Base-by-base conservation (phyloP, 176 grass and related monocot species). In the Eremochloa ophiuroides region DNA sequence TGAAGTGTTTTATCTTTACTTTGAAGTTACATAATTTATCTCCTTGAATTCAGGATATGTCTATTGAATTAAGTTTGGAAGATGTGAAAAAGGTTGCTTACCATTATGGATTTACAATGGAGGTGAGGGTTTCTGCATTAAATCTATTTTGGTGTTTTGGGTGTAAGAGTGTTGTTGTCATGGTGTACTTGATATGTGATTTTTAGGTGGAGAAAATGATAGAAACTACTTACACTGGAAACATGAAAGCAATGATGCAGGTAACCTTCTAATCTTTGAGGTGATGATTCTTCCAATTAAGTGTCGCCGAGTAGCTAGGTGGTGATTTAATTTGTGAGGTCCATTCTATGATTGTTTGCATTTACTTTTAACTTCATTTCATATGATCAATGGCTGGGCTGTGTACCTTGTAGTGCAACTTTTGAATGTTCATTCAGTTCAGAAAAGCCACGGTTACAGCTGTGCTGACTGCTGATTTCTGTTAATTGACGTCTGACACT, bases 21-120 rank as follows among this genome's bases (percentile, higher is more conserved):
- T 86, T 27, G 11, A 38, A 77, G 29, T 69, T 66, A 75, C 58
- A 64, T 75, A 70, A 78, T 46, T 80, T 89, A n/a, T 89, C 64
- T 82, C 51, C 80, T 86, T 77, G 65, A 53, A 85, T 77, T 75
- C 88, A 99, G 96, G 96, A 99, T 79, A 93, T 99, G 93, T 99
- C 96, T 13, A 86, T 99, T 69, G 96, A 99, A 80, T 80, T 99
- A 80, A 95, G 96, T 87, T 75, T 99, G 85, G 96, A 99, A 89
- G 96, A 99, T 82, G 93, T 99, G 84, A 99, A 95, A 76, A 99
- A 87, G 59, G 72, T 95, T 27, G 89, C 93, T 83, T 91, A 80
- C 66, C 84, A 87, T 85, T 99, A 91, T 75, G 93, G 96, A 22
- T 99, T 99, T 88, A 89, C 88, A 82, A 83, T 93, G 93, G 91